Evolutionary conservation across 441 rosid genomes (phyloP), one percentile per base, ranked within the genome.

Genomic region (Gossypium lobatum): DNA sequence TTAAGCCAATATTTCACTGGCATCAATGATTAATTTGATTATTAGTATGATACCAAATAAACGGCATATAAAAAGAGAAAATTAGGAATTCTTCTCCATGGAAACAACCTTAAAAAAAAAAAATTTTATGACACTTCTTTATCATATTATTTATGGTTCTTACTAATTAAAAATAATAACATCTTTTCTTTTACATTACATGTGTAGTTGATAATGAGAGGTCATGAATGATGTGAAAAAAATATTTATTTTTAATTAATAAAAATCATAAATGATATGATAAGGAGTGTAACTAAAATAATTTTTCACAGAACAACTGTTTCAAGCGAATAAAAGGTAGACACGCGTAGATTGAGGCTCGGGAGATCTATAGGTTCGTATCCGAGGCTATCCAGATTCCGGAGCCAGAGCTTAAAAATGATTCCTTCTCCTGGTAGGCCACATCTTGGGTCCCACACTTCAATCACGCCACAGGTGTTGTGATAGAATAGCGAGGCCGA

Each of bases 311-410:
- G 37, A 31, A 73, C 77, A 77, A 75, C 83, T 79, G 81, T 76
- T 83, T 10, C 8, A 0, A 1, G 0, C 77, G 66, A 80, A 73
- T 80, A 1, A 31, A 0, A 0, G 0, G 0, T 0, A 0, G 39
- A 28, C 78, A 55, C 79, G 83, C 53, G 70, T 28, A 11, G 13
- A 2, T 0, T 25, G 11, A 75, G 80, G 78, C 53, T 80, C 75
- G 83, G 80, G 28, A 62, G 76, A 78, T 76, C 80, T 75, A 31
- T 13, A 54, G 75, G 70, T 16, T 75, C 64, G 77, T 74, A 0
- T 13, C 65, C 70, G 64, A 77, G 17, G 54, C 76, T 68, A 17
- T 0, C 62, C 63, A 48, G 53, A 64, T 64, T 11, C 11, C 75
- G 77, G 61, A 78, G 54, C 62, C 79, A 62, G 64, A 16, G 67